phyloP scores from a whole-genome alignment of 345 rosid genomes.

The Populus ilicifolia region DNA sequence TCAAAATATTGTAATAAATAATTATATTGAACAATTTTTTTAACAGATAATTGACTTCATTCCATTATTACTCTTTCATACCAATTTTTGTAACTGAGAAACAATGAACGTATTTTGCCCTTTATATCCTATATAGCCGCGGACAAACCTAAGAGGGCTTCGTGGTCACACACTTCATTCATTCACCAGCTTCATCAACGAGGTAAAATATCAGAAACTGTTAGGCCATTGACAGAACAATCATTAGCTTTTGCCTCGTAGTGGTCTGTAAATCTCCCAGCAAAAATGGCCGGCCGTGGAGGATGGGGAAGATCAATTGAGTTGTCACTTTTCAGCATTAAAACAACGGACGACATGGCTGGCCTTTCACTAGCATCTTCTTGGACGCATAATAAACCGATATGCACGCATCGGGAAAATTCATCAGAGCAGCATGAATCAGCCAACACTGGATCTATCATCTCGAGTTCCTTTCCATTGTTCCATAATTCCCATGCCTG shows the following conservation, averaged over 20 bases:
- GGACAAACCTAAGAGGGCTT: too few species aligned
- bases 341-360: slow-evolving; percentile 38
- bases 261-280: slow-evolving; percentile 6
- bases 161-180: background rate
- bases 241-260: background rate
- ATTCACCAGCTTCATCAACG: slow-evolving; percentile 12
- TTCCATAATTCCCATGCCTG: slow-evolving; percentile 18
- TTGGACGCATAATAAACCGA: slow-evolving; percentile 16
- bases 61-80: too few species aligned
- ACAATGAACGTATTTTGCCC: too few species aligned
- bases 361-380: slow-evolving; percentile 37
- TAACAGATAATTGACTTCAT: too few species aligned
- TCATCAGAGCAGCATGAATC: slow-evolving; percentile 2
- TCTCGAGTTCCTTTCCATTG: background rate
- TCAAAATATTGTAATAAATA: too few species aligned
- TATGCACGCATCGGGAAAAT: slow-evolving; percentile 1
- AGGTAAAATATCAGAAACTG: slow-evolving; percentile 10
- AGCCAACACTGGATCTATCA: slow-evolving; percentile 2
- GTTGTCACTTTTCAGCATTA: slow-evolving; percentile 38
- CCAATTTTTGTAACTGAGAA: too few species aligned
- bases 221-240: slow-evolving; percentile 4
- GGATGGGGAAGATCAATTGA: slow-evolving; percentile 33
- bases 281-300: slow-evolving; percentile 35
- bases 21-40: too few species aligned
- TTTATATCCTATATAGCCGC: too few species aligned